Evolutionary conservation across 2,329 filamentous ascomycete species (phyloP), one percentile per base, ranked within the genome.

Genomic region (Alternaria sp.): DNA sequence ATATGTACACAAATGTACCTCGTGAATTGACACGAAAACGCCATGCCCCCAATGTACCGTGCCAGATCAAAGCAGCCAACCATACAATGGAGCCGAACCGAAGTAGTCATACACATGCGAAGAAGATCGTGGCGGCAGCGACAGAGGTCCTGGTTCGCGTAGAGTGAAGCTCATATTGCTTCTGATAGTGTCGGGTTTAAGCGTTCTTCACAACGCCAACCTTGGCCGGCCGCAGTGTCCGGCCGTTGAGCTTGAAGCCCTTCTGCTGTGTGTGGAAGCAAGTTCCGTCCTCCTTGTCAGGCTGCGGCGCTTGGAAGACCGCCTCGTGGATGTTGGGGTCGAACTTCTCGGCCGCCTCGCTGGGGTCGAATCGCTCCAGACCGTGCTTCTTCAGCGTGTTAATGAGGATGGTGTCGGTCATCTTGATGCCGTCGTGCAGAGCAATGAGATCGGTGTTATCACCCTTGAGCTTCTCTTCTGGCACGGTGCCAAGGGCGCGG

Each of bases 301-400:
- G 87, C 84, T 93, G 89, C 46, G 93, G 93, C 10, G 93, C 89
- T 90, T 96, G 94, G 83, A 98, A 98, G 21, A 93, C 96, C 40
- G 96, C 96, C 86, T 99, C 96, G 81, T 98, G 96, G 82, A 92
- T 87, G 82, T 97, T 97, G 70, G 96, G 94, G 84, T 99, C 91
- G 85, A 99, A 99, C 82, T 93, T 93, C 80, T 96, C 91, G 73
- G 89, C 87, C 69, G 88, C 84, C 36, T 84, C 84, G 60, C 80
- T 82, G 17, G 96, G 95, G 79, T 94, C 89, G 79, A 97, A 93
- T 71, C 94, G 87, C 86, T 97, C 92, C 66, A 99, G 85, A 59
- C 96, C 96, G 81, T 99, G 96, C 86, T 96, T 97, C 84, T 92
- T 90, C 69, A 99, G 86, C 17, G 95, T 97, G 78, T 86, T 86